These are phyloP conservation scores for Flaveria brownii DNA, from an alignment of 129 eudicot species.

Conservation along the genomic window DNA sequence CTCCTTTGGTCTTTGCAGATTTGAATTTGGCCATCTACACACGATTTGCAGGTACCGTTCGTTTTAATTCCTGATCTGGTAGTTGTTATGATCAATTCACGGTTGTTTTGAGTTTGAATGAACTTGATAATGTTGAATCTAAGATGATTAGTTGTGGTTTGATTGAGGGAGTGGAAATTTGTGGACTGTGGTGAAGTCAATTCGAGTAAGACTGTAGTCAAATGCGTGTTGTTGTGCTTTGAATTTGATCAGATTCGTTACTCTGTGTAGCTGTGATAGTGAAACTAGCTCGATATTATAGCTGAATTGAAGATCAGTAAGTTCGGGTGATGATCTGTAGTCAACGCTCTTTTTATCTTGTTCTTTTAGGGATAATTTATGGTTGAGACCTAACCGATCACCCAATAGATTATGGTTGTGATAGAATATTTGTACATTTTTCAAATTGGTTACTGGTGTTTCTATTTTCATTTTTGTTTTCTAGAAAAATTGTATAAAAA, in stretches of 20 bases:
- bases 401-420: neutral
- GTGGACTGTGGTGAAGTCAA: conserved; percentile 11
- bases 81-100: conserved; percentile 12
- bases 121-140: conserved; percentile 6
- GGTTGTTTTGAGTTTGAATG: neutral
- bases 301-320: neutral
- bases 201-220: neutral
- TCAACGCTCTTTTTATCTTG: neutral
- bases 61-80: conserved; percentile 10
- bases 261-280: neutral
- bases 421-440: no score
- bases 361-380: no score
- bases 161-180: conserved; percentile 10
- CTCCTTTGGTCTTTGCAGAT: conserved; percentile 25
- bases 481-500: neutral
- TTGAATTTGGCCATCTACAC: conserved; percentile 20
- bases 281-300: neutral
- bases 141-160: conserved; percentile 9
- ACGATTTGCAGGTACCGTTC: conserved; percentile 30
- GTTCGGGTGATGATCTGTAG: neutral
- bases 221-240: conserved; percentile 18
- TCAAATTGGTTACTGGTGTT: neutral
- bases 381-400: neutral
- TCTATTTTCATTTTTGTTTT: neutral
- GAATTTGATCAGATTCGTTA: conserved; percentile 15